Evolutionary conservation across 73 alveolate species (phyloP), one percentile per base, ranked within the genome.

Genomic region (Paramecium pentaurelia): DNA sequence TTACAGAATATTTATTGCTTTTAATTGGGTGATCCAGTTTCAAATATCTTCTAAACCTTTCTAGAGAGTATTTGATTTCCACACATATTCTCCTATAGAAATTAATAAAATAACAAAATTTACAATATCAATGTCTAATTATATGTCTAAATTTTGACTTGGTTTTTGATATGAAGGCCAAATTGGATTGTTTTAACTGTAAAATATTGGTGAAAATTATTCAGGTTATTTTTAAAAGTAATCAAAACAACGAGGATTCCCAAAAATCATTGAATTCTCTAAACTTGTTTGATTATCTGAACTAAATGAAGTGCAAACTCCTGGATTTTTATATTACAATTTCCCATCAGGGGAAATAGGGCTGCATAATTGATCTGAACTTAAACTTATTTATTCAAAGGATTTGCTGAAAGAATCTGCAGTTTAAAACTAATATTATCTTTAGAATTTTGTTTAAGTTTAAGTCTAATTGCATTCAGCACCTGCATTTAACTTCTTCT

Each of bases 1-100:
- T 75, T 75, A 16, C 28, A 38, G 4, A 75, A 75, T 30, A 75
- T 75, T 42, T 38, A 42, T 75, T 75, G 40, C n/a, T 37, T 75
- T 42, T 75, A 75, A 75, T 75, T 42, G 3, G 38, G 32, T 1
- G 44, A 11, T 27, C 88, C 88, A 12, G 58, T 38, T n/a, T 75
- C 88, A 42, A 75, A 75, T 1, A 75, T 75, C 37, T 75, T 75
- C 30, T 75, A 18, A 8, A 75, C 88, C 14, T 38, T 75, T 75
- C 88, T 75, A 16, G 88, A 75, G 10, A 75, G 28, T 54, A 36
- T 6, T 42, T 75, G 47, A 75, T 75, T 37, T 5, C 88, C 88
- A 42, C 88, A 75, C 88, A 75, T 75, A 75, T 75, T 75, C 38
- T 75, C 88, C 88, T 75, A 42, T 30, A 38, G 11, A n/a, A 34